Evolutionary conservation across 495 filamentous ascomycete genomes (phyloP).

Genomic region (Podospora tetraspora): DNA sequence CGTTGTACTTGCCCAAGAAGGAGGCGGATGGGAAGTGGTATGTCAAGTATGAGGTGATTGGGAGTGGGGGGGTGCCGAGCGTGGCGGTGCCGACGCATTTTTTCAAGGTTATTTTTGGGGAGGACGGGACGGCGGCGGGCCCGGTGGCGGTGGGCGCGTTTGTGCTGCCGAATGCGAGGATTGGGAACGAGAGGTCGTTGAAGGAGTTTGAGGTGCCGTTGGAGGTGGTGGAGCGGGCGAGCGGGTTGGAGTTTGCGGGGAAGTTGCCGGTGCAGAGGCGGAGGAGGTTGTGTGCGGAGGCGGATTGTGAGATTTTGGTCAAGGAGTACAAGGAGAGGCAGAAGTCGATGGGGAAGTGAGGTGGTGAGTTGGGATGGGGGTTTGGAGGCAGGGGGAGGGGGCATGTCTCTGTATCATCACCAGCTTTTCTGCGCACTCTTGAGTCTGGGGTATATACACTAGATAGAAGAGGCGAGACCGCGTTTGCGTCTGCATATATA

Average conservation of each 20-base stretch:
- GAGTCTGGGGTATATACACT: background rate
- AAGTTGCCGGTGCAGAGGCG: slow-evolving; percentile 67
- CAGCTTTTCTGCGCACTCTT: background rate
- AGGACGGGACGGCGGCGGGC: slow-evolving; percentile 66
- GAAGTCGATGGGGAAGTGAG: slow-evolving; percentile 46
- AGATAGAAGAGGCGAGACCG: background rate
- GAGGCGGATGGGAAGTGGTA: slow-evolving; percentile 88
- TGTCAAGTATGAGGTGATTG: slow-evolving; percentile 95
- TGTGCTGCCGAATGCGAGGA: slow-evolving; percentile 88
- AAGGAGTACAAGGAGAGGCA: slow-evolving; percentile 68
- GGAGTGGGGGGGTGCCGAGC: slow-evolving; percentile 68
- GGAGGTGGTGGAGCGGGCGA: slow-evolving; percentile 85
- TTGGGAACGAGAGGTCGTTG: slow-evolving; percentile 77
- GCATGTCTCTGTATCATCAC: background rate
- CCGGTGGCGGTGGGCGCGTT: slow-evolving; percentile 90
- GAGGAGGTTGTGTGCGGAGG: slow-evolving; percentile 79
- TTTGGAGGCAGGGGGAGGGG: too few relatives aligned
- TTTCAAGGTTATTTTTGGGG: slow-evolving; percentile 96
- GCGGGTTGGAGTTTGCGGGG: slow-evolving; percentile 81
- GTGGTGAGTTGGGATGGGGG: too few relatives aligned
- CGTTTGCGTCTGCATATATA: background rate
- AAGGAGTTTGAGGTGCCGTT: slow-evolving; percentile 90
- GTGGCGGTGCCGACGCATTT: slow-evolving; percentile 97
- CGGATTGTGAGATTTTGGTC: slow-evolving; percentile 72
- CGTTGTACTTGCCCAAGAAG: slow-evolving; percentile 79